Base-by-base conservation (phyloP, 2,329 filamentous ascomycete genomes). In the Aspergillus sergii region DNA sequence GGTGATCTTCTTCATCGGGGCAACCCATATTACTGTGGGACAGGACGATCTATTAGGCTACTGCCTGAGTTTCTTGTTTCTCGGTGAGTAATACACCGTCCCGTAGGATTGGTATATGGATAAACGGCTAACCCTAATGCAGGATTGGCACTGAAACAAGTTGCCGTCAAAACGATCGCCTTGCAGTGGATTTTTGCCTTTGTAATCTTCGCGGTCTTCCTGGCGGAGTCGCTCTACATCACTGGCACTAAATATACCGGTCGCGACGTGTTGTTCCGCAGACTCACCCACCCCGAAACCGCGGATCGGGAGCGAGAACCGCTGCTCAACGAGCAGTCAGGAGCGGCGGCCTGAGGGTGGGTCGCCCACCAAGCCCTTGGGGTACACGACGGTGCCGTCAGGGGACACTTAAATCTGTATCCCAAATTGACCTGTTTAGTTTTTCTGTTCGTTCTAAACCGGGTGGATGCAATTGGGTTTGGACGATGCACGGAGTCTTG, bases 131-230 rank as follows among this genome's bases (percentile, higher is more conserved):
- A 46, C 36, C 21, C 12, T 11, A 3, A 53, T 56, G 23, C 62
- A 86, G 85, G 84, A 21, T 87, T 96, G 48, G 92, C 91, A 14
- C 87, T 95, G 19, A 86, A 88, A 16, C 93, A 97, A 77, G 89
- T 96, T 80, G 81, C 88, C 57, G 84, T 85, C 71, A 88, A 93
- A 75, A 78, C 89, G 63, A 83, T 96, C 68, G 91, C 92, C 8
- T 83, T 96, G 67, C 93, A 97, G 80, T 96, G 93, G 93, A 94
- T 96, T 78, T 96, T 96, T 76, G 91, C 93, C 39, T 95, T 96
- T 73, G 83, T 88, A 66, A 93, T 96, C 75, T 93, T 94, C 84
- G 86, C 84, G 0, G 75, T 91, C 30, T 85, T 96, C 59, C 90
- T 95, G 75, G 76, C 93, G 23, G 79, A 87, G 21, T 92, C 91